Base-by-base conservation (phyloP, 1,139 yeast species). In the Debaryomycetaceae sp. region DNA sequence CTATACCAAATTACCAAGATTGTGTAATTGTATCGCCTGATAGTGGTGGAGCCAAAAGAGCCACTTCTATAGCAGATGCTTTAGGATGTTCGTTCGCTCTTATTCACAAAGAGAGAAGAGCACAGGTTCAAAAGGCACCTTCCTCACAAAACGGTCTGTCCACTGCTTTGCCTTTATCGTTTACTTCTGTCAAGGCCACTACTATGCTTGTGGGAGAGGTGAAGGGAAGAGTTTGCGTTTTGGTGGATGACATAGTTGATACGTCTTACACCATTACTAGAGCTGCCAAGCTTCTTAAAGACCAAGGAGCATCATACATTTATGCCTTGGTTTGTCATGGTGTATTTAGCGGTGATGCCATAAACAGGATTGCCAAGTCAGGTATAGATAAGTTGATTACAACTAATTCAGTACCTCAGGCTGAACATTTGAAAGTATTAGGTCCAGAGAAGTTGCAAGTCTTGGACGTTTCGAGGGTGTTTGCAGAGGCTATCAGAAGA, bases 11-110 rank as follows among this genome's bases (percentile, higher is more conserved):
- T 52, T 87, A 82, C 62, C 79, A 79, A 50, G 84, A 88, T 35
- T 85, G 90, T 45, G 95, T 90, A 9, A 82, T 91, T 54, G 97
- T 91, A 29, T 87, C 96, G 1, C 97, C 97, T 0, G 97, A 91
- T 66, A 91, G 97, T 41, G 98, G 98, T 59, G 99, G 98, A 49
- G 98, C 98, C 42, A 93, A 93, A 63, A 75, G 98, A 52, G 98
- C 99, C 33, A 87, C 97, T 1, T 84, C 93, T 1, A 79, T 93
- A 50, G 99, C 99, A 2, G 99, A 93, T 66, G 80, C 87, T 0
- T 70, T 95, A 49, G 93, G 90, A 20, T 80, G 95, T 71, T 79
- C 91, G 33, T 91, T 95, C 72, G 99, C 99, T 0, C 75, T 95
- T 62, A 90, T 95, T 54, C 98, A 95, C 68, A 95, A 95, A 66